Base-by-base conservation (phyloP, 192 early-diverging fungal species). In the Entomortierella lignicola region DNA sequence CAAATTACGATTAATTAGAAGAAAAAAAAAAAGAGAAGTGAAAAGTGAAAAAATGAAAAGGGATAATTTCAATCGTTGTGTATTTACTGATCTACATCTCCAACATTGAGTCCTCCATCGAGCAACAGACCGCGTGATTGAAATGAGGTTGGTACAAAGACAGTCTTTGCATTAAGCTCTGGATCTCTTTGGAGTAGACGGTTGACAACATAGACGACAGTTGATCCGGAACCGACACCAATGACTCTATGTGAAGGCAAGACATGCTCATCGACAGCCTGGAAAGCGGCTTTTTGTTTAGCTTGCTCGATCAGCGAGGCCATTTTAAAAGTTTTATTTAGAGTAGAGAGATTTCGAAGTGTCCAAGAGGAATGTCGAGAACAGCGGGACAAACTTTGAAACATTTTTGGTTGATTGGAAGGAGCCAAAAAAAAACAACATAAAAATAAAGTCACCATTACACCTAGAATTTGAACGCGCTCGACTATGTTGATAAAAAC, bases 121-220 rank as follows among this genome's bases (percentile, higher is more conserved):
- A 93, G 48, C 62, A 97, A 93, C 8, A 97, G 86, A 57, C 94
- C 87, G 60, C 89, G 91, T 27, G 94, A 91, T 86, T 99, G 97
- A 86, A 97, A 99, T 54, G 91, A 92, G 18, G 97, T 97, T 3
- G 97, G 95, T 31, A 99, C 85, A 81, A 93, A 99, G 4, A 95
- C 90, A 31, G 95, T 86, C 59, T 91, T 80, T 18, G 89, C 86
- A 48, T 91, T 90, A 43, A 86, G 72, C n/a, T 89, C 81, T 71
- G 95, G 89, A 8, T 81, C 81, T 55, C 74, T 77, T 80, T 89
- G 82, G 1, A 89, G 69, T 53, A 98, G 88, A 31, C 94, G 91
- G 43, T 94, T 90, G 18, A 96, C 90, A 55, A 91, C 94, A 80
- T 94, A 94, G 8, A 97, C 94, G 6, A 98, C 92, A 6, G 97